Conservation (phyloP, 2,329 filamentous ascomycete species). For the Alternaria sp. region DNA sequence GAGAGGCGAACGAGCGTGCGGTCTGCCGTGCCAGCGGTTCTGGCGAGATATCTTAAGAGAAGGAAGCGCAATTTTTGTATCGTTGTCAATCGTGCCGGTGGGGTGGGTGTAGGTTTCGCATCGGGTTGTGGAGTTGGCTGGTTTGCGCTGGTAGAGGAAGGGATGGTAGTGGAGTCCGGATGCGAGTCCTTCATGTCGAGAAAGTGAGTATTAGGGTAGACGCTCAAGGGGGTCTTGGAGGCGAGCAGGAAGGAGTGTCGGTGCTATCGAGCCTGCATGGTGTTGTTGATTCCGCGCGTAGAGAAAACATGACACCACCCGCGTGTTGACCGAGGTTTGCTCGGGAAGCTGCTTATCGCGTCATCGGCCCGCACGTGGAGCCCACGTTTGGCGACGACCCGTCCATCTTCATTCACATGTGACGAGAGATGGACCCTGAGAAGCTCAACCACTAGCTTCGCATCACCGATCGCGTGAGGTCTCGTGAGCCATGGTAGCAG, state of each 20-base stretch:
- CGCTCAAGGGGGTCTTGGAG: neutral
- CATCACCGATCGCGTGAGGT: neutral
- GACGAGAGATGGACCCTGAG: slow-evolving; percentile 8
- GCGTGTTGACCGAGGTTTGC: slow-evolving; percentile 15
- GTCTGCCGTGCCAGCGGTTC: slow-evolving; percentile 37
- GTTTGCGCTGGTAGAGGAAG: slow-evolving; percentile 18
- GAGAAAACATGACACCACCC: neutral
- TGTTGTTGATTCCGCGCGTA: neutral
- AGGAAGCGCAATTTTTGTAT: slow-evolving; percentile 22
- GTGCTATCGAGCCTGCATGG: slow-evolving; percentile 6
- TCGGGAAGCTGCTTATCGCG: slow-evolving; percentile 11
- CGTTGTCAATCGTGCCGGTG: slow-evolving; percentile 9
- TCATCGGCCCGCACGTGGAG: slow-evolving; percentile 8
- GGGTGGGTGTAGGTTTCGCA: slow-evolving; percentile 10
- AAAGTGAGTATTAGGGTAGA: neutral
- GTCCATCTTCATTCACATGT: slow-evolving; percentile 11
- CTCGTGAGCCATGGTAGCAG: neutral
- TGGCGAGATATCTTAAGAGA: slow-evolving; percentile 25
- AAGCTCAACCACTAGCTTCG: neutral
- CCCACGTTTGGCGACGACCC: neutral
- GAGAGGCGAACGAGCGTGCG: slow-evolving; percentile 42
- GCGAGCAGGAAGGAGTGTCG: neutral
- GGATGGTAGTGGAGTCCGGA: slow-evolving; percentile 30
- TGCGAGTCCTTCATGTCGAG: slow-evolving; percentile 25
- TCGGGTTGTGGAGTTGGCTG: slow-evolving; percentile 12